These are phyloP conservation scores for Annulohypoxylon stygium DNA, from an alignment of 495 filamentous ascomycete genomes.

Conservation along the genomic window DNA sequence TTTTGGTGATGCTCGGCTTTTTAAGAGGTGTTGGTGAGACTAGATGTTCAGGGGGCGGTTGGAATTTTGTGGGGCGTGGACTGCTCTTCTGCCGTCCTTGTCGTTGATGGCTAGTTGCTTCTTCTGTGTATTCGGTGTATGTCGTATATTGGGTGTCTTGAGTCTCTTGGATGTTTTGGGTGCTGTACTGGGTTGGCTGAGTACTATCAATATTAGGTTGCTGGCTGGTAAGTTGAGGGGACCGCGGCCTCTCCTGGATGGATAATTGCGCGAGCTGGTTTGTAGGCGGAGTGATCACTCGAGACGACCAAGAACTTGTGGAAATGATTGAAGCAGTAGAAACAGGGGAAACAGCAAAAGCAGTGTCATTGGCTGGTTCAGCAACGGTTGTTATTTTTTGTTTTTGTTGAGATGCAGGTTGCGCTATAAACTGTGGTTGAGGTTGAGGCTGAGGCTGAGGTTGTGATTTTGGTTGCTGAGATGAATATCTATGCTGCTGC, in stretches of 20 bases:
- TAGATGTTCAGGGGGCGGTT: neutral
- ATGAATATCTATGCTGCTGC: slow-evolving; percentile 26
- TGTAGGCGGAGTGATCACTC: slow-evolving; percentile 33
- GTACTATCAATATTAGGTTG: slow-evolving; percentile 10
- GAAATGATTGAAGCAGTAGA: slow-evolving; percentile 11
- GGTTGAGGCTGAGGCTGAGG: slow-evolving; percentile 25
- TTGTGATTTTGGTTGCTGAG: slow-evolving; percentile 31
- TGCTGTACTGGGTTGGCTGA: slow-evolving; percentile 22
- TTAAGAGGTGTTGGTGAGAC: neutral
- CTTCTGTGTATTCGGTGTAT: slow-evolving; percentile 12
- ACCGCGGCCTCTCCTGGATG: slow-evolving; percentile 38
- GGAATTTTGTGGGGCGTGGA: neutral
- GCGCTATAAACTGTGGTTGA: slow-evolving; percentile 30
- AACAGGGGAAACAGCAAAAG: slow-evolving; percentile 26
- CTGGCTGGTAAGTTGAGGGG: slow-evolving; percentile 26
- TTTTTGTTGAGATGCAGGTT: slow-evolving; percentile 29
- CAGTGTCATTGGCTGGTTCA: slow-evolving; percentile 28
- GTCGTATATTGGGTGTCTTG: slow-evolving; percentile 19
- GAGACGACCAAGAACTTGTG: slow-evolving; percentile 29
- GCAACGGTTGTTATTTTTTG: slow-evolving; percentile 28
- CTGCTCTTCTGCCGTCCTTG: slow-evolving; percentile 13
- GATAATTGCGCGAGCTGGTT: slow-evolving; percentile 35
- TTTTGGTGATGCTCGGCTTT: neutral
- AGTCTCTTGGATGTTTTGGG: slow-evolving; percentile 16
- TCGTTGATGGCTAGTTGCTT: slow-evolving; percentile 28